phyloP scores from a whole-genome alignment of 805 yeast species.

The Yamadazyma endophytica region DNA sequence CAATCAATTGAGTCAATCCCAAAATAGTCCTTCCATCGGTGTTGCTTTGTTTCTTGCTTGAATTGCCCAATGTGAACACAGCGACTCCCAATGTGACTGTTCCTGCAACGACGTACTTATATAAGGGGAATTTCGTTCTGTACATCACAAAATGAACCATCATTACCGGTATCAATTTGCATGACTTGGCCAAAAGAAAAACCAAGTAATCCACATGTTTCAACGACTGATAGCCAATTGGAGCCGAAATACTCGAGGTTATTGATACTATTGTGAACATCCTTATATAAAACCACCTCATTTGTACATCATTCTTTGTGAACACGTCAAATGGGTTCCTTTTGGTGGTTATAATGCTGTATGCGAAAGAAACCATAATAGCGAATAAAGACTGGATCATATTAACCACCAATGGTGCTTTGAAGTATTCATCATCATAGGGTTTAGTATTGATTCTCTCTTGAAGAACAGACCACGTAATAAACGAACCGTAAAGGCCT shows the following conservation, averaged over 20 bases:
- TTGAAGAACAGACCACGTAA: conserved; percentile 90
- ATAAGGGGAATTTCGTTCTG: conserved; percentile 63
- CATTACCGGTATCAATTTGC: conserved; percentile 94
- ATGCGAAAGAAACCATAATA: conserved; percentile 58
- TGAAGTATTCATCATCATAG: conserved; percentile 58
- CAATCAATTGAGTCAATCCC: conserved; percentile 58
- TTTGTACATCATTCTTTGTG: conserved; percentile 21
- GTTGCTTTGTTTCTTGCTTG: conserved; percentile 18
- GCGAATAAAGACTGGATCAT: conserved; percentile 73
- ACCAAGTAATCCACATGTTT: conserved; percentile 84
- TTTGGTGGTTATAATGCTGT: conserved; percentile 38
- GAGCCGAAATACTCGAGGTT: conserved; percentile 78
- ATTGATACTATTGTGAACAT: conserved; percentile 53
- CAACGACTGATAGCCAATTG: conserved; percentile 75
- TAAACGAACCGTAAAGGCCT: conserved; percentile 83
- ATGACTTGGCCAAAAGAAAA: conserved; percentile 82
- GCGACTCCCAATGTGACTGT: conserved; percentile 82
- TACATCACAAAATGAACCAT: conserved; percentile 71
- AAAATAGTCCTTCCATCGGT: conserved; percentile 40
- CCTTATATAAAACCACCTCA: conserved; percentile 17
- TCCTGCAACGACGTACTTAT: conserved; percentile 74
- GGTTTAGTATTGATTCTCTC: conserved; percentile 79
- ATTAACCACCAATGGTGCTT: conserved; percentile 77
- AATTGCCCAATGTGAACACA: conserved; percentile 56
- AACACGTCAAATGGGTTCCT: conserved; percentile 26